phyloP scores from a whole-genome alignment of 352 stramenopile species.

The Thraustotheca clavata region DNA sequence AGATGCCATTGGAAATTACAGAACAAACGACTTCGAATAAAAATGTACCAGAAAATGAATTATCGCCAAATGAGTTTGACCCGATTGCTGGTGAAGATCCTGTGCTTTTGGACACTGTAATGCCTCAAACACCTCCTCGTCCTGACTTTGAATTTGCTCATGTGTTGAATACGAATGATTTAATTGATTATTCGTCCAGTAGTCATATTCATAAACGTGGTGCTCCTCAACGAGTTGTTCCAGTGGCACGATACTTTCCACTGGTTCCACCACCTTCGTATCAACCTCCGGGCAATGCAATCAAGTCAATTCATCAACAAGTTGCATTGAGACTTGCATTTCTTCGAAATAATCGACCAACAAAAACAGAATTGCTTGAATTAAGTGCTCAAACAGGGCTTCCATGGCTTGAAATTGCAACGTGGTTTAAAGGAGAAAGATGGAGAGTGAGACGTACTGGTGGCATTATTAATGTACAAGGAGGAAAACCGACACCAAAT shows the following conservation, averaged over 20 bases:
- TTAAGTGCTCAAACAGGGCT: constrained; percentile 10
- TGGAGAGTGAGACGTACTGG: neutral
- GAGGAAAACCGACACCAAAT: neutral
- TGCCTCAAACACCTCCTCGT: neutral
- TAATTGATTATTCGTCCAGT: constrained; percentile 18
- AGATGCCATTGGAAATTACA: neutral
- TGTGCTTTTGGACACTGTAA: neutral
- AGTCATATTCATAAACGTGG: constrained; percentile 18
- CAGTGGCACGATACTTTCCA: constrained; percentile 20
- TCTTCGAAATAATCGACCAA: constrained; percentile 9
- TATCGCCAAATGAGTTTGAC: neutral
- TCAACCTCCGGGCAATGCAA: constrained; percentile 16
- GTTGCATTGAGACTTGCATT: constrained; percentile 12
- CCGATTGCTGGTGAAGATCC: neutral
- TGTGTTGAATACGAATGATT: constrained; percentile 17
- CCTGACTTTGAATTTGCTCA: constrained; percentile 14
- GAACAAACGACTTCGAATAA: neutral
- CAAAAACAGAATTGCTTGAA: neutral
- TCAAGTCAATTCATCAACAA: constrained; percentile 22
- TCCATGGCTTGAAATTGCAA: constrained; percentile 7
- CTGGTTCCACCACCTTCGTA: constrained; percentile 18
- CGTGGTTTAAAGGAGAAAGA: constrained; percentile 21
- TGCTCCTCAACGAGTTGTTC: neutral
- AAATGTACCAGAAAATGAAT: neutral
- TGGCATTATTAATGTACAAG: constrained; percentile 5